Base-by-base conservation (phyloP, 2,329 filamentous ascomycete genomes). In the Microdochium nivale region DNA sequence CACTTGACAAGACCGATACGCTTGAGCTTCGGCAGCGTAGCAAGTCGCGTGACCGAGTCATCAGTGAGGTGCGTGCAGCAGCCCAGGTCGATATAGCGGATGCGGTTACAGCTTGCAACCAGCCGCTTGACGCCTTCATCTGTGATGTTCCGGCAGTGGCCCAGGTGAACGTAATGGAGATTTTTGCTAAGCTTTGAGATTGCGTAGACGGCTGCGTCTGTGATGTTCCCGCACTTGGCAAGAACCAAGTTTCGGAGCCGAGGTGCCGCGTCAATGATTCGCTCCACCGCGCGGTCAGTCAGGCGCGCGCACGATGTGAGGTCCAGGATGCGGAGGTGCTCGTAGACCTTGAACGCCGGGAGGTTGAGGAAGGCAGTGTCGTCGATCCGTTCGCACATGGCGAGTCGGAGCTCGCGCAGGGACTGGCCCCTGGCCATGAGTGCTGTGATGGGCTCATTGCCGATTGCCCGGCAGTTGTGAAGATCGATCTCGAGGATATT, bases 401-500 rank as follows among this genome's bases (percentile, higher is more conserved):
- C 88, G 3, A 99, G 77, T 19, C 92, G 86, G 25, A 99, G 75
- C 70, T 99, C 94, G 50, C 94, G 87, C n/a, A 99, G 78, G 51
- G 91, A 86, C 49, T 83, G 83, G 25, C 91, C 87, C 58, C 87
- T 86, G 23, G 81, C 78, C 48, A 99, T 77, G 14, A 99, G 80
- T 2, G 86, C 81, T 0, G 88, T 92, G 48, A 99, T 80, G 1
- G 94, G 89, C 24, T 84, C 80, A 64, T 95, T 94, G 55, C 88
- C 88, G 58, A 99, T 83, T 47, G 84, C 78, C 51, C 76, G 78
- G 72, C 94, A 95, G 60, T 90, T 87, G 60, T 96, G 88, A 14
- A 99, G 80, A 65, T 99, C 94, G 55, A 99, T 96, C 68, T 99
- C 94, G 55, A 99, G 84, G 30, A 99, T 90, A 58, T 96, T 92